Evolutionary conservation across 176 grass and related monocot species (phyloP).

Genomic region (Areca catechu): DNA sequence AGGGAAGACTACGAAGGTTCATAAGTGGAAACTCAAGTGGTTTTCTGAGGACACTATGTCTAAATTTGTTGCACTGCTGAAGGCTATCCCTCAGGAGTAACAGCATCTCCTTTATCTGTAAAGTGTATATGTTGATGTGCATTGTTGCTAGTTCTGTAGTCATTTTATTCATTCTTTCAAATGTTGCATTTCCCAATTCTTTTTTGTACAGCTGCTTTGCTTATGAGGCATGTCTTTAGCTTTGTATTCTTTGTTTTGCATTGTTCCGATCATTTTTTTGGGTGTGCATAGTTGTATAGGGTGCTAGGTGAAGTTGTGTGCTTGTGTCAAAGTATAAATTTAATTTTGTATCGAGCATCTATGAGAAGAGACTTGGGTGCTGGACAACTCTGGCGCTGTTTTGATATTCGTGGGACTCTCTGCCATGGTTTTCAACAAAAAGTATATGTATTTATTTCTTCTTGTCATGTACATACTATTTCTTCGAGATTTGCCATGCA

Average conservation of each 20-base stretch:
- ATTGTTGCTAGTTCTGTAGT: slow-evolving; percentile 23
- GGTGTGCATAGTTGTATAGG: neutral
- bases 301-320: too few relatives aligned
- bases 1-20: slow-evolving; percentile 27
- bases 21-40: slow-evolving; percentile 69
- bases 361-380: too few relatives aligned
- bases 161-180: slow-evolving; percentile 84
- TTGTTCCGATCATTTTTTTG: neutral
- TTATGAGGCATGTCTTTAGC: neutral
- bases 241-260: slow-evolving; percentile 7
- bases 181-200: neutral
- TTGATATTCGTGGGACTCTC: too few relatives aligned
- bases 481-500: too few relatives aligned
- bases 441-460: too few relatives aligned
- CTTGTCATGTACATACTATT: too few relatives aligned
- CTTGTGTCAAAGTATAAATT: too few relatives aligned
- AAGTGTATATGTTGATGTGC: slow-evolving; percentile 61
- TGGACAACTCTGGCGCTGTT: too few relatives aligned
- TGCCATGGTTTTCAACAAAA: too few relatives aligned
- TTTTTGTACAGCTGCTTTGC: slow-evolving; percentile 24
- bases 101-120: slow-evolving; percentile 48
- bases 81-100: slow-evolving; percentile 42
- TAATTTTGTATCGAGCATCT: too few relatives aligned
- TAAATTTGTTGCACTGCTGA: slow-evolving; percentile 77
- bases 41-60: slow-evolving; percentile 57